Base-by-base conservation (phyloP, 768 basidiomycete genomes). In the Rhodotorula graminis region DNA sequence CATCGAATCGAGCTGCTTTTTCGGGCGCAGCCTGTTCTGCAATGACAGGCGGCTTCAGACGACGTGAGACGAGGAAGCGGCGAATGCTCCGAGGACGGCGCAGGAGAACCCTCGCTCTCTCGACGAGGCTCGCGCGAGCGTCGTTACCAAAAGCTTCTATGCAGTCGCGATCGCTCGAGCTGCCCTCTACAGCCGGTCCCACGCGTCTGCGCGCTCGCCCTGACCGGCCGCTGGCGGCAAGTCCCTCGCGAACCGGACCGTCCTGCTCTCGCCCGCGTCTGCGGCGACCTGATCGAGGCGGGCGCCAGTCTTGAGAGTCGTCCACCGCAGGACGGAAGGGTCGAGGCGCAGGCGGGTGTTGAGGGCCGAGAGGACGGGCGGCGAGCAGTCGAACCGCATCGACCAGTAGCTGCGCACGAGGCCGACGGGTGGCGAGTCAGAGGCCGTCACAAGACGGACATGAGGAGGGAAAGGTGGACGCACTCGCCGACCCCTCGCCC, bases 331-430 rank as follows among this genome's bases (percentile, higher is more conserved):
- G 23, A 95, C 90, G 46, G 89, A 86, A 19, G 91, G 91, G 78
- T 95, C 93, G 64, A 84, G 84, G 15, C 89, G 87, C 80, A 94
- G 85, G 67, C 89, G 83, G 16, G 83, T 81, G 75, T 87, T 87
- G n/a, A 95, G 83, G 1, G 85, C 83, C 12, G 83, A 82, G 61
- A 94, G 83, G 0, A 87, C 88, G 52, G 83, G 83, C 19, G 92
- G 92, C 16, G 89, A 89, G 8, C 90, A 87, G 83, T 95, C 93
- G 80, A 93, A 95, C 79, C 91, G 86, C 84, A 95, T 86, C 9
- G 89, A 88, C 91, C 91, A 94, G 80, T 93, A 93, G 77, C 92
- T 94, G 64, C 64, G 37, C 25, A 10, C 33, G 27, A 25, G 44
- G n/a, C n/a, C n/a, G n/a, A n/a, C 10, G 46, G 46, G 25, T 47